Base-by-base conservation (phyloP, 306 rosid genomes). In the Prunus campanulata region DNA sequence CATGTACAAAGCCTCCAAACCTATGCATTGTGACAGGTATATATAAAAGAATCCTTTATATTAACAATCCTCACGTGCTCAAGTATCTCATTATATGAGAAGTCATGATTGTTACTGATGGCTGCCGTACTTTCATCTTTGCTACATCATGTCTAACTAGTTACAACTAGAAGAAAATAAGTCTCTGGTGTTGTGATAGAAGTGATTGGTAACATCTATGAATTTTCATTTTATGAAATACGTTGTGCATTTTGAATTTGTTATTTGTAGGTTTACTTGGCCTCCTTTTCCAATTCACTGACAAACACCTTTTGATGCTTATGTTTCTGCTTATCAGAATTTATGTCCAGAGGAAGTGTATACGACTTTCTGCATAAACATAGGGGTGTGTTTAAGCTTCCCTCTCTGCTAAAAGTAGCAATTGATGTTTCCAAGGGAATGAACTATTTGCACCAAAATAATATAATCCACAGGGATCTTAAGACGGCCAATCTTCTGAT, bases 401-500 rank as follows among this genome's bases (percentile, higher is more conserved):
- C 96, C 19, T 91, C 90, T 87, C 87, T 96, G 66, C 91, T 96
- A 74, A 96, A 96, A 91, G 98, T 84, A 79, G 96, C 97, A 79
- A 89, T 90, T 77, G 93, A 92, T 81, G 88, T 96, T 79, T 91
- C 99, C 74, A 92, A 91, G 87, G 99, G 99, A 82, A 92, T 96
- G 99, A 88, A 85, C 82, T 89, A 92, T 88, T 85, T 96, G 91
- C 99, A 96, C 85, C 98, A 96, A 85, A 96, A 96, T 81, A 96
- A 92, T 77, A 96, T 96, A 77, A 88, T 96, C 86, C 99, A 96
- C 91, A 84, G 99, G 86, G 99, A 96, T 76, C 99, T 96, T 85
- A 96, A 96, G 94, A 92, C 99, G 80, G 99, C 98, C 76, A 96
- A 96, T 87, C 98, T 96, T 92, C 93, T 93, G 85, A 96, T 96